Evolutionary conservation across 2,329 filamentous ascomycete genomes (phyloP).

Genomic region (Rutstroemia sp.): DNA sequence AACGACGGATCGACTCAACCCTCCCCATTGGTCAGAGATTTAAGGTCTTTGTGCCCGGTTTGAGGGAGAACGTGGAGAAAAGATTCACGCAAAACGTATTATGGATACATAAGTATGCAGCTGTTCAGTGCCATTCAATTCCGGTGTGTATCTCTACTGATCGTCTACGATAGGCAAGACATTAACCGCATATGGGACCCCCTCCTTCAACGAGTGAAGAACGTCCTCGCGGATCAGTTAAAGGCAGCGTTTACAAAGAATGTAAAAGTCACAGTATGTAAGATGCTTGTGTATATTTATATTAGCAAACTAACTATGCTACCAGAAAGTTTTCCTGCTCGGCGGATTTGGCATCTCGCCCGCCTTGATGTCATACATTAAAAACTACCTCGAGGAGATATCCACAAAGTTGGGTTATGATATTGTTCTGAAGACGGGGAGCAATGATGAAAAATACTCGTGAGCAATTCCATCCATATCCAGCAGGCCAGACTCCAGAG

Average conservation of each 20-base stretch:
- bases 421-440: not conserved
- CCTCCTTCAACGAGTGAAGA: slow-evolving; percentile 10
- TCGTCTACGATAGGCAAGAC: slow-evolving; percentile 4
- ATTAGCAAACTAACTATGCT: not conserved
- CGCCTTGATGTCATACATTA: slow-evolving; percentile 7
- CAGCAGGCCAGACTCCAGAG: too few species aligned
- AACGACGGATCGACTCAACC: not conserved
- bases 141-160: not conserved
- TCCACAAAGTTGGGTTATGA: not conserved
- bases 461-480: too few species aligned
- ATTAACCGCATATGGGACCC: slow-evolving; percentile 14
- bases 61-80: not conserved
- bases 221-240: slow-evolving; percentile 10
- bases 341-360: slow-evolving; percentile 20
- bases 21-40: not conserved
- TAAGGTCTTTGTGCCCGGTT: not conserved
- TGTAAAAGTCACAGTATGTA: slow-evolving; percentile 7
- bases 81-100: not conserved
- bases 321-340: slow-evolving; percentile 19
- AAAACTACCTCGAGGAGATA: slow-evolving; percentile 3
- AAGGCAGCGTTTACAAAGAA: slow-evolving; percentile 1
- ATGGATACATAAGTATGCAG: not conserved
- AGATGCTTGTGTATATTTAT: too few species aligned
- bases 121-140: too few species aligned
- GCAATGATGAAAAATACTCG: not conserved